Conservation (phyloP, 108 stramenopile genomes). For the Nitzschia sp. region DNA sequence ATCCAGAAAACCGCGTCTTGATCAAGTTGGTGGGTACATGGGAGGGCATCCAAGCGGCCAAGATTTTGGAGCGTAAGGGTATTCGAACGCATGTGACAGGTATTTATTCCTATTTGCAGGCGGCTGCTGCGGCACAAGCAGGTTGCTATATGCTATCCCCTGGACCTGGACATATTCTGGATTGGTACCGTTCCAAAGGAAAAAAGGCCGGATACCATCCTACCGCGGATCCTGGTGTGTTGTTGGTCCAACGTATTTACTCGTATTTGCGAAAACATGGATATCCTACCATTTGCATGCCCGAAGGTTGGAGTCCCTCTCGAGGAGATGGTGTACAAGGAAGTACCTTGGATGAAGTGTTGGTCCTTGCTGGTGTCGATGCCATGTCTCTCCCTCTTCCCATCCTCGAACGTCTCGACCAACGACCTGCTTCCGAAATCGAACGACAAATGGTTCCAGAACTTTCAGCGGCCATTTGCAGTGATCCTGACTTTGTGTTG, state of each 20-base stretch:
- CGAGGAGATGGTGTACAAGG: slow-evolving; percentile 63
- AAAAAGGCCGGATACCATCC: slow-evolving; percentile 63
- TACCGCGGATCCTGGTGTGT: slow-evolving; percentile 89
- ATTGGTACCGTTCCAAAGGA: slow-evolving; percentile 88
- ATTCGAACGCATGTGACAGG: slow-evolving; percentile 96
- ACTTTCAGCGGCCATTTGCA: slow-evolving; percentile 51
- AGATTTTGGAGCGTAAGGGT: slow-evolving; percentile 89
- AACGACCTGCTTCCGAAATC: slow-evolving; percentile 25
- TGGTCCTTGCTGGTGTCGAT: slow-evolving; percentile 82
- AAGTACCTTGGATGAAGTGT: slow-evolving; percentile 75
- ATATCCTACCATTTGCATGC: slow-evolving; percentile 96
- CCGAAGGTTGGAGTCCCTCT: slow-evolving; percentile 91
- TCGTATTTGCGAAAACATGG: slow-evolving; percentile 75
- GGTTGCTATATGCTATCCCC: slow-evolving; percentile 94
- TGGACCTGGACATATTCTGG: slow-evolving; percentile 95
- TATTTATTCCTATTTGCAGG: slow-evolving; percentile 93
- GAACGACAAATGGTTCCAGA: slow-evolving; percentile 41
- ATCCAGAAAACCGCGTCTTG: slow-evolving; percentile 69
- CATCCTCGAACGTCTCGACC: slow-evolving; percentile 55
- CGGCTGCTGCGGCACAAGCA: slow-evolving; percentile 93
- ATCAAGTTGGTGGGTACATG: slow-evolving; percentile 98
- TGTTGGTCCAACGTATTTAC: slow-evolving; percentile 86
- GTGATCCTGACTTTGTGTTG: slow-evolving; percentile 51
- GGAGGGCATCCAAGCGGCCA: slow-evolving; percentile 96
- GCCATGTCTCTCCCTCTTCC: slow-evolving; percentile 85